These are phyloP conservation scores for Adansonia madagascariensis DNA, from an alignment of 441 rosid species.

Conservation along the genomic window DNA sequence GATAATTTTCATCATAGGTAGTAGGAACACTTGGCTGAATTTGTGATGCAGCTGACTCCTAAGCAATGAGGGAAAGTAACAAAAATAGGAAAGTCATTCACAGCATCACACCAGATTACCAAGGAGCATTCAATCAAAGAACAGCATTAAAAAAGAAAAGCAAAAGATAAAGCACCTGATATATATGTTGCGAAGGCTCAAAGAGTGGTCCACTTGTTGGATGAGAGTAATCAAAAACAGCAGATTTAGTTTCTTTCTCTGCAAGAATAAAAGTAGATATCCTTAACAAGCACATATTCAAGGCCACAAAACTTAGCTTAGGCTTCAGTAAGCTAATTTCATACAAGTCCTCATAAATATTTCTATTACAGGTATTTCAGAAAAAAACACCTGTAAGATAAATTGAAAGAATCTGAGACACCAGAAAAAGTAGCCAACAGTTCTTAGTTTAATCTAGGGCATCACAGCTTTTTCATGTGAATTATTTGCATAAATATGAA, in stretches of 20 bases:
- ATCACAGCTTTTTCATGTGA: conserved; percentile 9
- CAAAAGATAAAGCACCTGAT: conserved; percentile 52
- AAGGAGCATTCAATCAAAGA: conserved; percentile 25
- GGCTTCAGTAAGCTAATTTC: conserved; percentile 10
- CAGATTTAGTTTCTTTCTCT: conserved; percentile 59
- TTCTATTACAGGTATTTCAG: background rate
- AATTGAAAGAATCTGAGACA: background rate
- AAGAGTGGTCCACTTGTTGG: conserved; percentile 37
- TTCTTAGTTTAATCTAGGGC: background rate
- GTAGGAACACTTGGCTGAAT: conserved; percentile 52
- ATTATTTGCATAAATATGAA: conserved; percentile 9
- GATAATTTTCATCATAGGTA: conserved; percentile 67
- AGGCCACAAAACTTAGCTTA: conserved; percentile 16
- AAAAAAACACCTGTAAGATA: background rate
- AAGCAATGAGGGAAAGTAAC: conserved; percentile 27
- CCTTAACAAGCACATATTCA: conserved; percentile 21
- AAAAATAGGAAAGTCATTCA: conserved; percentile 14
- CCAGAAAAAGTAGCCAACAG: background rate
- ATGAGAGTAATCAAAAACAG: conserved; percentile 48
- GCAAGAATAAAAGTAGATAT: conserved; percentile 39
- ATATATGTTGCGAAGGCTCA: conserved; percentile 51
- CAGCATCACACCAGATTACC: conserved; percentile 26
- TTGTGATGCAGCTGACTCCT: conserved; percentile 53
- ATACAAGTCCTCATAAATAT: background rate
- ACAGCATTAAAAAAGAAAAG: conserved; percentile 18